A percentile compares a stretch with the other conserved stretches of the same genome.
Conservation (phyloP, 2,329 filamentous ascomycete species). For the Aurifilum marmelostoma region DNA sequence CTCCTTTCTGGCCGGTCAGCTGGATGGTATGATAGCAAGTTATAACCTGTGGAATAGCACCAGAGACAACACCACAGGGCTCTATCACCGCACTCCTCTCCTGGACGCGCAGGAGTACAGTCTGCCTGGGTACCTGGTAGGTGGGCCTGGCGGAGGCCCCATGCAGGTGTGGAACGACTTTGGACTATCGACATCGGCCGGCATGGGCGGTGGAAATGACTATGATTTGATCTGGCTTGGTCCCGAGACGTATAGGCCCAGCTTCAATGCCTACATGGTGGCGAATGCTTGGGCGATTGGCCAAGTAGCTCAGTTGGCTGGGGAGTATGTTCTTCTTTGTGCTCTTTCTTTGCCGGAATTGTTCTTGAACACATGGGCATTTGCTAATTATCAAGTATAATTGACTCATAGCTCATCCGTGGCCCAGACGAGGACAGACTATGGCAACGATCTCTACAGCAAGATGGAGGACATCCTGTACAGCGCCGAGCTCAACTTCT, state of each 20-base stretch:
- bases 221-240: background rate
- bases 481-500: background rate
- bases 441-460: background rate
- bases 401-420: background rate
- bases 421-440: background rate
- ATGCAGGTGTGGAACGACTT: constrained; percentile 2
- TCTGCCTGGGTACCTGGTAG: background rate
- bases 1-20: background rate
- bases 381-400: background rate
- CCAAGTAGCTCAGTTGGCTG: background rate
- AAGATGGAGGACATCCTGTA: background rate
- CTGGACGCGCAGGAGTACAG: background rate
- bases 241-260: constrained; percentile 1
- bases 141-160: background rate
- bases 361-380: too few species aligned
- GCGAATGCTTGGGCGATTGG: constrained; percentile 1
- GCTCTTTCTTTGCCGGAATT: too few species aligned
- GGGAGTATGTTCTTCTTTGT: background rate
- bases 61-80: background rate
- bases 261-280: constrained; percentile 1
- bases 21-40: background rate
- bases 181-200: background rate
- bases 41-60: background rate
- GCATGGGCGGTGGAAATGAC: constrained; percentile 1
- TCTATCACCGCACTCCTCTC: background rate